Base-by-base conservation (phyloP, 345 rosid genomes). In the Salix exigua region DNA sequence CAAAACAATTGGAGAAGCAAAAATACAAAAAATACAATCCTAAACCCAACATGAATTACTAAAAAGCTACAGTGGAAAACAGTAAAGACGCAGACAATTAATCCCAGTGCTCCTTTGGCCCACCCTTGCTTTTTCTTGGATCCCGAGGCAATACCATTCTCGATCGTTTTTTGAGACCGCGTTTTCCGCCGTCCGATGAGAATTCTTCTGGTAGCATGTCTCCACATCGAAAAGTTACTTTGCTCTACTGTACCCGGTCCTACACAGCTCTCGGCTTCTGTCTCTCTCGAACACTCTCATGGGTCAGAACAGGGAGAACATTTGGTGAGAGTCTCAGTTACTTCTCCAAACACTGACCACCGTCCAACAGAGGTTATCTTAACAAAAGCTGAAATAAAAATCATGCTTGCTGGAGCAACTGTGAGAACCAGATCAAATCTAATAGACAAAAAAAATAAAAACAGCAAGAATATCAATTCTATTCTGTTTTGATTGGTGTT, bases 291-390 rank as follows among this genome's bases (percentile, higher is more conserved):
- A 33, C 72, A 71, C 76, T 82, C 90, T 58, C 83, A 82, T 40
- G 85, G 72, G 42, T 71, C 71, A 21, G 73, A 77, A 67, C 82
- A 66, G 38, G 87, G 50, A 26, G 85, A 82, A 75, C 77, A 51
- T 12, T 75, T 77, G 80, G 83, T 50, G 48, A 90, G 69, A 68
- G 79, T 81, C 81, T 96, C 89, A 37, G 91, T 91, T 71, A 92
- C 93, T 67, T 93, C 90, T 42, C 94, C 98, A 23, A 93, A 91
- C 73, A 91, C 94, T 16, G 96, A 93, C 99, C 98, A 96, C 87
- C 98, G 89, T 80, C 96, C 98, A 4, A 89, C 91, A 4, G 98
- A 89, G 70, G 96, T 91, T 88, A 93, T 93, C 91, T 88, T 96
- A 71, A 80, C 96, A 50, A 91, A 85, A 37, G 90, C 97, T 74